Percentiles rank a stretch among this genome's conserved stretches.
Evolutionary conservation across 148 eudicot species (phyloP).

Genomic region (Spergularia marina): DNA sequence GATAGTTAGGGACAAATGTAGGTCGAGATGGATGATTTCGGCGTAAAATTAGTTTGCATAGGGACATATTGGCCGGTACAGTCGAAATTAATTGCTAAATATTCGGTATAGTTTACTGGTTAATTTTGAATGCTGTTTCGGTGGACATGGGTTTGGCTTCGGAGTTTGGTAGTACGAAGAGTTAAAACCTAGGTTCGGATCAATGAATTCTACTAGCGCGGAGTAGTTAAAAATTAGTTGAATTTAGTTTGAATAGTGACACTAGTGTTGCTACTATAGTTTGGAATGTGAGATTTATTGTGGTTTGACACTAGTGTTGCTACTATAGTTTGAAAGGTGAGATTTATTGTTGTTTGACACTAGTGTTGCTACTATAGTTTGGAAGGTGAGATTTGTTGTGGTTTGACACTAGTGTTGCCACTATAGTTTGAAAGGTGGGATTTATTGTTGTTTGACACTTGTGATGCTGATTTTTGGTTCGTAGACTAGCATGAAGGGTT

Average conservation of each 20-base stretch:
- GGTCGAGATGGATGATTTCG: not conserved
- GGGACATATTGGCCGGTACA: not conserved
- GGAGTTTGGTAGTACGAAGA: not conserved
- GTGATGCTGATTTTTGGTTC: not conserved
- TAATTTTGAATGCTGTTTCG: not conserved
- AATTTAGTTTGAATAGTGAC: not conserved
- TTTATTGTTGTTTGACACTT: not conserved
- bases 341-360: not conserved
- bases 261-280: not conserved
- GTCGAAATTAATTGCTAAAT: not conserved
- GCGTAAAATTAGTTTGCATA: not conserved
- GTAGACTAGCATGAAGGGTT: constrained; percentile 60
- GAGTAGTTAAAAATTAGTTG: not conserved
- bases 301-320: not conserved
- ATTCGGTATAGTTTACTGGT: not conserved
- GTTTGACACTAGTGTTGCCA: not conserved
- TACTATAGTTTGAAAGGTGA: not conserved
- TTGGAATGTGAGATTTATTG: not conserved
- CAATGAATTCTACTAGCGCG: not conserved
- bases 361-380: not conserved
- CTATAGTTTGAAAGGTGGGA: not conserved
- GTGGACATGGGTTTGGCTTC: not conserved
- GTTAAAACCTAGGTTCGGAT: not conserved
- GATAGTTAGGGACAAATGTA: not conserved
- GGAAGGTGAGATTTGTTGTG: not conserved